phyloP scores from a whole-genome alignment of 2,329 filamentous ascomycete species.

The Seiridium cupressi region DNA sequence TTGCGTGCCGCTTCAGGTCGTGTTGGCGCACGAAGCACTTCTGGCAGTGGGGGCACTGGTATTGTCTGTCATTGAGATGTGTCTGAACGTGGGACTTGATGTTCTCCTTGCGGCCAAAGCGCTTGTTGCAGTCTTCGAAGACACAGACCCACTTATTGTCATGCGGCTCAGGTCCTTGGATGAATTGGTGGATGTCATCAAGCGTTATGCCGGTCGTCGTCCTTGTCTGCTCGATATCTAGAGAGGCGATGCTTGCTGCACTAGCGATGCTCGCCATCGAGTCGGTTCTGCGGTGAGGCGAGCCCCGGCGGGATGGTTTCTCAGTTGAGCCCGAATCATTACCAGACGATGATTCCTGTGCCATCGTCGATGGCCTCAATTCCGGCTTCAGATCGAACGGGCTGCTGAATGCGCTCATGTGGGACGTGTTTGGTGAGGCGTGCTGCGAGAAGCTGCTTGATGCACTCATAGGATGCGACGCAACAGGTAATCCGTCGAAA shows the following conservation, averaged over 20 bases:
- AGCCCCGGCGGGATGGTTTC: conserved; percentile 24
- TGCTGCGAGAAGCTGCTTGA: conserved; percentile 49
- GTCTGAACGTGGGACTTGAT: conserved; percentile 99
- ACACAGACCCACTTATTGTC: conserved; percentile 79
- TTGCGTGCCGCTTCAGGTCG: conserved; percentile 93
- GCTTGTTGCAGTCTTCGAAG: conserved; percentile 79
- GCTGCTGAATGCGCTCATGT: conserved; percentile 39
- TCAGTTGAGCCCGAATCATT: conserved; percentile 20
- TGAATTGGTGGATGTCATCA: conserved; percentile 78
- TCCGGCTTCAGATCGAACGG: conserved; percentile 44
- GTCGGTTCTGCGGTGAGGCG: conserved; percentile 55
- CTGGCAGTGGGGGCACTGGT: conserved; percentile 85
- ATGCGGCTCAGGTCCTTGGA: conserved; percentile 67
- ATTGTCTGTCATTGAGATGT: conserved; percentile 93
- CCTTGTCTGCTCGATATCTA: conserved; percentile 64
- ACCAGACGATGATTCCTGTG: conserved; percentile 13
- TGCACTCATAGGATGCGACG: conserved; percentile 35
- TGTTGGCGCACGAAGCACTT: conserved; percentile 98
- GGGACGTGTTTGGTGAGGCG: conserved; percentile 51
- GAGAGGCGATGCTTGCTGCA: conserved; percentile 58
- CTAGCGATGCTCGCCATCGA: conserved; percentile 58
- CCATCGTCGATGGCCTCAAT: conserved; percentile 27
- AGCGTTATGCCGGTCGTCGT: conserved; percentile 81
- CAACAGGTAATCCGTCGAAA: conserved; percentile 30
- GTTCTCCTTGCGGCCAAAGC: conserved; percentile 96